Base-by-base conservation (phyloP, 495 filamentous ascomycete species). In the Podospora australis region DNA sequence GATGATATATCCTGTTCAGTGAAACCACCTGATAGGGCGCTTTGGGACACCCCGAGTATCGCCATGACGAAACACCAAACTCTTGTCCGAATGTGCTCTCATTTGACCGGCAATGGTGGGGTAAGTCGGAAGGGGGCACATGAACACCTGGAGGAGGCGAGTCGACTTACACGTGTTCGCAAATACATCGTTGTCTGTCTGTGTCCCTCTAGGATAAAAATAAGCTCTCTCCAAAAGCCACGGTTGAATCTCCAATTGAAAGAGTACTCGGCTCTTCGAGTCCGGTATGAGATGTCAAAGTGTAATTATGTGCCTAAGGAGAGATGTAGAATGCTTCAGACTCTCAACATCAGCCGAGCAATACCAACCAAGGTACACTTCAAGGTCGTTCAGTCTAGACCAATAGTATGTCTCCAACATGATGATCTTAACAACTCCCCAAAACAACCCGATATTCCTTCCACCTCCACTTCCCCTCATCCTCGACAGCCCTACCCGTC, bases 401-500 rank as follows among this genome's bases (percentile, higher is more conserved):
- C 39, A 39, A 39, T 17, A 4, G 14, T 22, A 39, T 9, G 21
- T 22, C 14, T 17, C 11, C 9, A 19, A 39, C 10, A 30, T 6
- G 7, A 30, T n/a, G n/a, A 30, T n/a, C 28, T 7, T 30, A 7
- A 7, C 36, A 30, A 22, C 39, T 24, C 39, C 23, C 11, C 40
- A 43, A n/a, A 13, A 8, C 25, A 43, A 43, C 40, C 17, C 40
- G 11, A 43, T 43, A 43, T 11, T 24, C 13, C 40, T 3, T 24
- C 40, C 40, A 43, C 22, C 17, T 43, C 21, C 20, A 43, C 40
- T 28, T 28, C n/a, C 17, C 8, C 20, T 43, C 14, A n/a, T 23
- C 39, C 39, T 19, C 14, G 8, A 39, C 42, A n/a, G 38, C 48
- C 42, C 50, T 22, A 50, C 49, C 38, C 46, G 6, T 50, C 21